Evolutionary conservation across 106 monocot species (phyloP).

Genomic region (Triglochin maritima): DNA sequence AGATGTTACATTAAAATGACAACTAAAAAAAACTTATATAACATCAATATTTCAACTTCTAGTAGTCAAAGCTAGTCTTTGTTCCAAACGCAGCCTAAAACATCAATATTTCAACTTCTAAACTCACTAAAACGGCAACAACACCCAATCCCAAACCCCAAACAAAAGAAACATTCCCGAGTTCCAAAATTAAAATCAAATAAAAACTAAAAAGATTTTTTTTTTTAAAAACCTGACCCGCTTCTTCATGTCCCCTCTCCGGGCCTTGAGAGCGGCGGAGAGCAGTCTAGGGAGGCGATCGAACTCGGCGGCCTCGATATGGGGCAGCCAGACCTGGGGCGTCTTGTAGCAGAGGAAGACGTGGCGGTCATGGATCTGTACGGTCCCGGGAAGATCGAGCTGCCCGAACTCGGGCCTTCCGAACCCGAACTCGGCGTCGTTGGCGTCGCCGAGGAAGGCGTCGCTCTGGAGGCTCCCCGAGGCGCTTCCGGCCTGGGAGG

Average conservation of each 20-base stretch:
- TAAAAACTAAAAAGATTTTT: too few relatives aligned
- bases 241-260: conserved; percentile 48
- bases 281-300: conserved; percentile 61
- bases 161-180: too few relatives aligned
- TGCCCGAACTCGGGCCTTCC: conserved; percentile 12
- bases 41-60: too few relatives aligned
- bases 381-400: conserved; percentile 43
- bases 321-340: conserved; percentile 42
- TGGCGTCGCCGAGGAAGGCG: conserved; percentile 5
- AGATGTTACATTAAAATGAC: too few relatives aligned
- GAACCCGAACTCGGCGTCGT: conserved; percentile 19
- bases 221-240: conserved; percentile 12
- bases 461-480: conserved; percentile 16
- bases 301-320: conserved; percentile 55
- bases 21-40: too few relatives aligned
- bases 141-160: too few relatives aligned
- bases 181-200: too few relatives aligned
- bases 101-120: too few relatives aligned
- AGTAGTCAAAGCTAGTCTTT: too few relatives aligned
- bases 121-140: too few relatives aligned
- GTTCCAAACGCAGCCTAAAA: too few relatives aligned
- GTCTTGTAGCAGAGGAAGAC: conserved; percentile 69
- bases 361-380: conserved; percentile 57
- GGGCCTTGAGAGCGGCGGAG: conserved; percentile 38
- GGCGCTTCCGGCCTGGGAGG: conserved; percentile 3